Percentiles rank a stretch among this genome's conserved stretches.
Evolutionary conservation across 2,329 filamentous ascomycete species (phyloP).

Genomic region (Parasarocladium wereldwijsianum): DNA sequence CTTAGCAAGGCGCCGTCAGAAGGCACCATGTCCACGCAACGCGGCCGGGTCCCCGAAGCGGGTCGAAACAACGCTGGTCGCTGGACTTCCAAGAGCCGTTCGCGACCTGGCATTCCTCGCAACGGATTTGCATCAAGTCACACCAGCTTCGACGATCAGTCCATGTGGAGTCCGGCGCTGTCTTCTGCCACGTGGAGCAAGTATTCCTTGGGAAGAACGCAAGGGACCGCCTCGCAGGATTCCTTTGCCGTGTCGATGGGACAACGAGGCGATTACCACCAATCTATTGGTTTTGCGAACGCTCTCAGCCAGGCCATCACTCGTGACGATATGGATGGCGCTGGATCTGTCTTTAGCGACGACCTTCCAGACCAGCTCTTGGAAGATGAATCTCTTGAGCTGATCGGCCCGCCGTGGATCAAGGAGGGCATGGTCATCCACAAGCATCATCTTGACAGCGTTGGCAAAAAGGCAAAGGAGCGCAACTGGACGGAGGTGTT

Average conservation of each 20-base stretch:
- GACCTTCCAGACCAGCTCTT: conserved; percentile 52
- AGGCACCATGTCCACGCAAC: conserved; percentile 43
- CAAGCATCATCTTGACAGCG: conserved; percentile 85
- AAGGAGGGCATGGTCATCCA: conserved; percentile 95
- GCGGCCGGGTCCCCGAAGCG: conserved; percentile 55
- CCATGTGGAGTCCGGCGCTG: conserved; percentile 71
- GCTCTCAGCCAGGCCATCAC: conserved; percentile 94
- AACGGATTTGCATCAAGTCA: conserved; percentile 80
- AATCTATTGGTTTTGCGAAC: conserved; percentile 94
- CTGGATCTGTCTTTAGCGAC: conserved; percentile 41
- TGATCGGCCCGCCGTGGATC: conserved; percentile 91
- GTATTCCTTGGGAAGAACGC: conserved; percentile 78
- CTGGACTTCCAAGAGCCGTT: conserved; percentile 78
- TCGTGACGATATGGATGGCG: conserved; percentile 54
- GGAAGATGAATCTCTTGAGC: conserved; percentile 83
- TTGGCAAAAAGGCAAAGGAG: conserved; percentile 86
- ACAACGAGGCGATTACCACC: conserved; percentile 74
- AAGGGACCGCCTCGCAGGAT: conserved; percentile 84
- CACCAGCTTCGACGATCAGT: conserved; percentile 87
- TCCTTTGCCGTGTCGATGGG: conserved; percentile 68
- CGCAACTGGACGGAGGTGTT: conserved; percentile 92
- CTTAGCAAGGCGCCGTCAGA: conserved; percentile 91
- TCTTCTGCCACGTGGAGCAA: conserved; percentile 95
- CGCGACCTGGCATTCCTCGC: conserved; percentile 55
- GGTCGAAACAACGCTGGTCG: conserved; percentile 41